Base-by-base conservation (phyloP, 179 eudicot species). In the Sideroxylon spinosum region DNA sequence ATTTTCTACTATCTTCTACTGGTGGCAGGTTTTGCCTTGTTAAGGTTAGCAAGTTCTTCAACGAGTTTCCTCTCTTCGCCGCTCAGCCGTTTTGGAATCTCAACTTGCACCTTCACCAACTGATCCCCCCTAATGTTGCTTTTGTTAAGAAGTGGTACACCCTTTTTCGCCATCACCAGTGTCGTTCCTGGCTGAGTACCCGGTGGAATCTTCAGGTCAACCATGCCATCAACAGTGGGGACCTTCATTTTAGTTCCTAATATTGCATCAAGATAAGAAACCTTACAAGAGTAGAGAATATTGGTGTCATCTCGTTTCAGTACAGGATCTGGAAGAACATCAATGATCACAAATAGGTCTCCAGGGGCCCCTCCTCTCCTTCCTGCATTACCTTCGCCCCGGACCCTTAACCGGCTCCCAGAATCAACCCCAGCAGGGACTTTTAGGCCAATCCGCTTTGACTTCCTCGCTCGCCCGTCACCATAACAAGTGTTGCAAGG, bases 181-280 rank as follows among this genome's bases (percentile, higher is more conserved):
- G 97, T 93, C 0, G 97, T 90, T 78, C 91, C 92, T 0, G 97
- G 98, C 52, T 93, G 97, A 0, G 95, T 92, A 2, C 97, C 98
- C 0, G 95, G 48, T 9, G 98, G 97, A 64, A 93, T 89, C 79
- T 89, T 92, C 79, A 92, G 84, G 75, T 93, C 98, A 3, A 93
- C 97, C 60, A 78, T 86, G 57, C 98, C 98, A 55, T 93, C 98
- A 0, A 93, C 95, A 0, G 98, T 93, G 0, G 98, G 98, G 10
- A 93, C 92, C 78, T 89, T 92, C 72, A 78, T 77, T 6, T 87
- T 87, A 4, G 95, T 89, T 20, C 98, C 97, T 17, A 93, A 82
- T 22, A 93, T 93, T 0, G 98, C 98, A 60, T 92, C 98, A 19
- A 78, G 86, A 72, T 93, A 93, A 6, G 98, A 85, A 49, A 93